These are phyloP conservation scores for Hsuehochloa calcarea DNA, from an alignment of 176 grass and related monocot genomes.

Conservation along the genomic window DNA sequence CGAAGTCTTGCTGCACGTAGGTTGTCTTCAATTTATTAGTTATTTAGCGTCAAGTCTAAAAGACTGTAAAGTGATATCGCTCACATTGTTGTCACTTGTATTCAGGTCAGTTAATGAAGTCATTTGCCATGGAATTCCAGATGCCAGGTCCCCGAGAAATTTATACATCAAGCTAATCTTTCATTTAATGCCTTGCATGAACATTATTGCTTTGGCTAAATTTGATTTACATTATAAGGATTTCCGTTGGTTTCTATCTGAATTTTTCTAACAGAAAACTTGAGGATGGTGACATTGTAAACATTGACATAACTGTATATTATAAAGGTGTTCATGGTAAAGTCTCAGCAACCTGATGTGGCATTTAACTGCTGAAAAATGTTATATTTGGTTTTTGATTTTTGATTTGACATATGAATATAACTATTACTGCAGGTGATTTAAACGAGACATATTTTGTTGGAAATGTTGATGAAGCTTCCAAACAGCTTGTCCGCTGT, in stretches of 20 bases:
- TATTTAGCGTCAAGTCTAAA: slow-evolving; percentile 26
- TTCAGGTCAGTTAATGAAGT: slow-evolving; percentile 97
- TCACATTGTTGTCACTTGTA: slow-evolving; percentile 23
- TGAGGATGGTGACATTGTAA: slow-evolving; percentile 98
- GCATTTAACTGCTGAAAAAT: slow-evolving; percentile 15
- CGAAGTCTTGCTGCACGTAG: slow-evolving; percentile 99
- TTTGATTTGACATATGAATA: slow-evolving; percentile 13
- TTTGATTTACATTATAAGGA: slow-evolving; percentile 1
- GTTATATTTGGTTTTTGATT: slow-evolving; percentile 14
- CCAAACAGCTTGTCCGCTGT: slow-evolving; percentile 84
- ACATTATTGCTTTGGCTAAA: slow-evolving; percentile 28
- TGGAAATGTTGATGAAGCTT: slow-evolving; percentile 90
- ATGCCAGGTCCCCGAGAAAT: slow-evolving; percentile 69
- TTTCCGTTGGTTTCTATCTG: slow-evolving; percentile 31
- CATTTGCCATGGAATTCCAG: slow-evolving; percentile 97
- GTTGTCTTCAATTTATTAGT: slow-evolving; percentile 48
- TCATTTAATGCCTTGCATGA: slow-evolving; percentile 19
- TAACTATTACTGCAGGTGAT: slow-evolving; percentile 62
- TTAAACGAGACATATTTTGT: slow-evolving; percentile 99
- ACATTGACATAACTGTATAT: slow-evolving; percentile 87
- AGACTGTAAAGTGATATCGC: slow-evolving; percentile 15
- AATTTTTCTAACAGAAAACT: slow-evolving; percentile 64
- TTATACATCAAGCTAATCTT: slow-evolving; percentile 6
- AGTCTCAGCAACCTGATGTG: slow-evolving; percentile 22
- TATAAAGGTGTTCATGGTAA: slow-evolving; percentile 97